Base-by-base conservation (phyloP, 1,139 yeast genomes). In the Lodderomyces margitis region DNA sequence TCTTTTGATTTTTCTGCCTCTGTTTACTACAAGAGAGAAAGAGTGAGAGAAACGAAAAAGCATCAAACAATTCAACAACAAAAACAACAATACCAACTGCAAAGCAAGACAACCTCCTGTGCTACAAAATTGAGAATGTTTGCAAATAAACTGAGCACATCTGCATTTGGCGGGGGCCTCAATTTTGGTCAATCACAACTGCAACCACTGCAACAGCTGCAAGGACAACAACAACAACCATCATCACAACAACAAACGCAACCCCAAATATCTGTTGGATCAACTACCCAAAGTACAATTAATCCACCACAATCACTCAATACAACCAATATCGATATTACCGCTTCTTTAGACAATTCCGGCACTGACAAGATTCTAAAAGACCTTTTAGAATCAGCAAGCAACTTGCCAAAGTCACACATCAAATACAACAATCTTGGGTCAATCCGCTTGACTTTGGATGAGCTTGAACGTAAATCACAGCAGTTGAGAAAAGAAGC, bases 381-480 rank as follows among this genome's bases (percentile, higher is more conserved):
- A 46, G 95, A 86, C 57, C 70, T 87, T 43, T 64, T 85, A 43
- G 91, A 83, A 56, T 74, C 88, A 2, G 83, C 92, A 1, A 72
- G 75, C 45, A 83, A 83, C 53, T 68, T 87, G 40, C 95, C 95
- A 11, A 79, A 75, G 45, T 64, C 80, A 17, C 14, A 14, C 9
- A 20, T 37, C 17, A 17, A 20, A 3, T 24, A 23, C 38, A 38
- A 45, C 27, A 62, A 68, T 40, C 62, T 85, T 39, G 95, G 92
- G 3, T 68, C 87, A 2, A 79, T 87, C 39, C 87, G 83, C 56
- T 71, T 85, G 46, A 87, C 95, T 11, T 72, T 89, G 46, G 77
- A 75, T 48, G 97, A 89, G 64, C 78, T 91, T 52, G 82, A 82
- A 52, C 76, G 83, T 51, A 80, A 86, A 48, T 83, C 95, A 0